Conservation (phyloP, 1,139 yeast genomes). For the Candida gigantensis region DNA sequence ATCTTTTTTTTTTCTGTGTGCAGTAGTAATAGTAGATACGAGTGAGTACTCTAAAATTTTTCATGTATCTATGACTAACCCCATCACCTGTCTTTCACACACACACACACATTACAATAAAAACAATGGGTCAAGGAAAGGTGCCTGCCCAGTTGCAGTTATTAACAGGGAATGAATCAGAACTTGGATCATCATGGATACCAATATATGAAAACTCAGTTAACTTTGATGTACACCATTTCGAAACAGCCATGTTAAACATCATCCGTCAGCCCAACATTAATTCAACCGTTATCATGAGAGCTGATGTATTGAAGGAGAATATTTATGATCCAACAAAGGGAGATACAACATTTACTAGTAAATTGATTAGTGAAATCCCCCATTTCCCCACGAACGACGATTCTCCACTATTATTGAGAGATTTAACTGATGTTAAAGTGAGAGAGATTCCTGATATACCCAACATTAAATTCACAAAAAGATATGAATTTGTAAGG, state of each 20-base stretch:
- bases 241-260: slow-evolving; percentile 76
- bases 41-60: too few relatives aligned
- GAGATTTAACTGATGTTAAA: slow-evolving; percentile 56
- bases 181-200: slow-evolving; percentile 68
- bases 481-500: slow-evolving; percentile 62
- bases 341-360: slow-evolving; percentile 36
- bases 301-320: slow-evolving; percentile 81
- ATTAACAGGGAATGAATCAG: slow-evolving; percentile 26
- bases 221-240: slow-evolving; percentile 53
- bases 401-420: slow-evolving; percentile 37
- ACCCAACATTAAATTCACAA: slow-evolving; percentile 29
- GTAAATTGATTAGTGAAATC: slow-evolving; percentile 33
- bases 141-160: too few relatives aligned
- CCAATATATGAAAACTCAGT: slow-evolving; percentile 51
- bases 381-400: slow-evolving; percentile 37
- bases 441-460: slow-evolving; percentile 47
- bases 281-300: slow-evolving; percentile 84
- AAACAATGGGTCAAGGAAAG: too few relatives aligned
- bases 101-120: too few relatives aligned
- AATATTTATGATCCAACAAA: slow-evolving; percentile 39
- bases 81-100: too few relatives aligned
- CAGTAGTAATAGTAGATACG: too few relatives aligned
- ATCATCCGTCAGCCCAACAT: slow-evolving; percentile 85
- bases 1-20: too few relatives aligned
- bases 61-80: too few relatives aligned